Conservation (phyloP, 2,329 filamentous ascomycete species). For the Colletotrichum melonis region DNA sequence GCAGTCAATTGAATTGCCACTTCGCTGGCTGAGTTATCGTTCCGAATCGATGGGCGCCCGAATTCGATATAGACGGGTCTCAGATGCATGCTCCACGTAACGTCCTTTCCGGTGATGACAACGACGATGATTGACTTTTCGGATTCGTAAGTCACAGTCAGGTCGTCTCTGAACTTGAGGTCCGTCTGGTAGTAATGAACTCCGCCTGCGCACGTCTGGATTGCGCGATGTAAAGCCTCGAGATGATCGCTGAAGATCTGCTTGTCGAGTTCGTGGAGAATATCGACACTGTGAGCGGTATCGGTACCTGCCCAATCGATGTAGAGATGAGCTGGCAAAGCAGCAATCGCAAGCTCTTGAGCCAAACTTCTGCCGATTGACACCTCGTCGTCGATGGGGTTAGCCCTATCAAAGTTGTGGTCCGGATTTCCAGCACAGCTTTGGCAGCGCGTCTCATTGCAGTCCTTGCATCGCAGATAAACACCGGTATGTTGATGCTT, state of each 20-base stretch:
- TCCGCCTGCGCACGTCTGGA: not conserved
- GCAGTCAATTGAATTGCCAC: not conserved
- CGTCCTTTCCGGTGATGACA: not conserved
- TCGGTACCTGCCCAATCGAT: not conserved
- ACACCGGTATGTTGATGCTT: constrained; percentile 43
- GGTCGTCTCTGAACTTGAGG: constrained; percentile 23
- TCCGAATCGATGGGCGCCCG: not conserved
- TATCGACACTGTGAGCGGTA: not conserved
- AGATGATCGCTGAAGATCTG: not conserved
- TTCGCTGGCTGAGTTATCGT: not conserved
- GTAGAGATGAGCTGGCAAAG: constrained; percentile 8
- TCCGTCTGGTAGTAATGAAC: constrained; percentile 18
- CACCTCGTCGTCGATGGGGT: not conserved
- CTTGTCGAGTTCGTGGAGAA: not conserved
- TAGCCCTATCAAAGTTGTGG: constrained; percentile 42
- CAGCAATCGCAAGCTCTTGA: not conserved
- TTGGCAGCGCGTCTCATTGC: constrained; percentile 49
- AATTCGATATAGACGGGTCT: not conserved
- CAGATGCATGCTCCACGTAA: constrained; percentile 36
- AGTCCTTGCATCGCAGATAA: constrained; percentile 44
- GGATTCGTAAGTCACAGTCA: constrained; percentile 32
- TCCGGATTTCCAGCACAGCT: constrained; percentile 52
- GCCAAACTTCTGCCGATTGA: not conserved
- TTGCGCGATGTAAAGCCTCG: not conserved
- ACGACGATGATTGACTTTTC: constrained; percentile 23